Base-by-base conservation (phyloP, 768 basidiomycete species). In the Hemileccinum impolitum region DNA sequence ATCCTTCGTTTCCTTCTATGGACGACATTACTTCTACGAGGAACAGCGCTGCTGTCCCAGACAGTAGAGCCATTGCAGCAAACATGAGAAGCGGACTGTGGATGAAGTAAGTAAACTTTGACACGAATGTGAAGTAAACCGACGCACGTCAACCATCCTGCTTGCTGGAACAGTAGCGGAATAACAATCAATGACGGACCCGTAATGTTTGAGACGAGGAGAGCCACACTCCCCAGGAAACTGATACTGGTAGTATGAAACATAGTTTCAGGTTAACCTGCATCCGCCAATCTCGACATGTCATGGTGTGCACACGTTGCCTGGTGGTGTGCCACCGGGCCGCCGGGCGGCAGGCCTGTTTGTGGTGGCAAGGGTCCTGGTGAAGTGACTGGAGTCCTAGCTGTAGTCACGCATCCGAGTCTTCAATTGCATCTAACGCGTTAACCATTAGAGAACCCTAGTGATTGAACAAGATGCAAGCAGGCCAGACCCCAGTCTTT, bases 401-500 rank as follows among this genome's bases (percentile, higher is more conserved):
- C n/a, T n/a, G n/a, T n/a, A n/a, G n/a, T n/a, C n/a, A n/a, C n/a
- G n/a, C n/a, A n/a, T n/a, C n/a, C n/a, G n/a, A n/a, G n/a, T n/a
- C n/a, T n/a, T 23, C 23, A 23, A n/a, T 23, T 23, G 3, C 23
- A 23, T 23, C 23, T 3, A 23, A 23, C 23, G 23, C 23, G 3
- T 6, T n/a, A n/a, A n/a, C 23, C 23, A 23, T 23, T 23, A 23
- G 23, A 23, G 12, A n/a, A n/a, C n/a, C n/a, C n/a, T n/a, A n/a
- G 10, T 14, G 39, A 44, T 17, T 17, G 15, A 39, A 5, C 41
- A 60, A 51, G 36, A 64, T 64, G 60, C 65, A 67, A 23, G 59
- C 65, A 40, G 64, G 79, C 48, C 87, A 87, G 62, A 85, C 88
- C 11, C 90, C 89, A 11, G 79, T 92, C 36, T 90, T 90, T 61